Evolutionary conservation across 805 yeast species (phyloP).

Genomic region (Schwanniomyces pseudopolymorphus): DNA sequence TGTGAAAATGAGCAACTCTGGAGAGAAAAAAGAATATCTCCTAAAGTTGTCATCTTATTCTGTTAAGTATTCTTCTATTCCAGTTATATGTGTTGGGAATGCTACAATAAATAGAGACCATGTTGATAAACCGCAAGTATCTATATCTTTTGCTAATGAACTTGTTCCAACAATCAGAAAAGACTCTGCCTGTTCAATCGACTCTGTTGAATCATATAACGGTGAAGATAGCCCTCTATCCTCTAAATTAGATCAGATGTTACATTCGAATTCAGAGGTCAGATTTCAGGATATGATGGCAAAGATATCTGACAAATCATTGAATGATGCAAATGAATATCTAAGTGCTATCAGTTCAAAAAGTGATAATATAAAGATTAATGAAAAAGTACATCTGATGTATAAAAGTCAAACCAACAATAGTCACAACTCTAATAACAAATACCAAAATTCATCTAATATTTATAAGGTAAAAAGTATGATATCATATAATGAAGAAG

Average conservation of each 20-base stretch:
- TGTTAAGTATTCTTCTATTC: slow-evolving; percentile 39
- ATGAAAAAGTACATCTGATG: slow-evolving; percentile 35
- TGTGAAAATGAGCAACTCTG: slow-evolving; percentile 18
- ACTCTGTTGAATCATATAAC: slow-evolving; percentile 4
- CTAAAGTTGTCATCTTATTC: slow-evolving; percentile 38
- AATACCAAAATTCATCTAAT: slow-evolving; percentile 4
- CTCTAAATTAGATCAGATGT: not conserved
- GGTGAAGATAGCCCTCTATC: slow-evolving; percentile 2
- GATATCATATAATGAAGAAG: slow-evolving; percentile 34
- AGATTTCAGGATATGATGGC: slow-evolving; percentile 23
- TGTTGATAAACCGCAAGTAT: not conserved
- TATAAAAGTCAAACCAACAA: slow-evolving; percentile 23
- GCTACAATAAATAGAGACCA: slow-evolving; percentile 1
- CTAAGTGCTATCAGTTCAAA: slow-evolving; percentile 17
- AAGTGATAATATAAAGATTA: slow-evolving; percentile 20
- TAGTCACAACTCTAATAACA: not conserved
- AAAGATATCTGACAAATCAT: slow-evolving; percentile 25
- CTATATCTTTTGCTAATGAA: not conserved
- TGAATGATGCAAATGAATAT: slow-evolving; percentile 25
- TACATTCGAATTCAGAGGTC: slow-evolving; percentile 2
- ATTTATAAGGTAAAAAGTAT: slow-evolving; percentile 43
- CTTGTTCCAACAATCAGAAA: not conserved
- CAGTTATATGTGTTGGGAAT: slow-evolving; percentile 38
- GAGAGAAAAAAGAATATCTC: slow-evolving; percentile 22
- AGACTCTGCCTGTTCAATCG: slow-evolving; percentile 1